These are phyloP conservation scores for Trichoderma afroharzianum DNA, from an alignment of 2,329 filamentous ascomycete genomes.

Conservation along the genomic window DNA sequence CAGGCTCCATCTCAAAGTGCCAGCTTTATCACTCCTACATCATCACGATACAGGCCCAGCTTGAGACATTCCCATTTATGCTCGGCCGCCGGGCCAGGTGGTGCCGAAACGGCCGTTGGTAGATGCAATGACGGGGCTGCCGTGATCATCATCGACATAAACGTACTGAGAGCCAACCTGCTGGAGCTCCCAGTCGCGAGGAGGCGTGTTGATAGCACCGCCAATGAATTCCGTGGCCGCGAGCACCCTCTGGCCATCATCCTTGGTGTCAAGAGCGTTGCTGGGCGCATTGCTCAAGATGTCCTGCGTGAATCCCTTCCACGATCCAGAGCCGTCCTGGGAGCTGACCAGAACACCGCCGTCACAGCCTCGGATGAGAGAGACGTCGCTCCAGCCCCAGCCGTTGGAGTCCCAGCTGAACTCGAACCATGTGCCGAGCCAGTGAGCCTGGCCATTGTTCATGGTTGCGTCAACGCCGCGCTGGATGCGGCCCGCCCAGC, in stretches of 20 bases:
- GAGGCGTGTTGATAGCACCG: conserved; percentile 22
- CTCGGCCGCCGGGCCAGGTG: neutral
- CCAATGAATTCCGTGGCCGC: conserved; percentile 24
- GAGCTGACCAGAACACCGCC: conserved; percentile 24
- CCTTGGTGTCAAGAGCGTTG: conserved; percentile 8
- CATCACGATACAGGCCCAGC: too few relatives aligned
- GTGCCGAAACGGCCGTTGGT: conserved; percentile 18
- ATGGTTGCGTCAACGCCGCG: conserved; percentile 26
- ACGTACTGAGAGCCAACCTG: conserved; percentile 24
- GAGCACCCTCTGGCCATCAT: conserved; percentile 24
- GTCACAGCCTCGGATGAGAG: conserved; percentile 30
- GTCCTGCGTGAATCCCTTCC: conserved; percentile 26
- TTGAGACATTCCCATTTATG: too few relatives aligned
- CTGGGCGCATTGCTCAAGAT: conserved; percentile 25
- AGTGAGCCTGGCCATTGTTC: conserved; percentile 25
- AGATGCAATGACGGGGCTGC: conserved; percentile 26
- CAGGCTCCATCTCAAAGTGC: neutral
- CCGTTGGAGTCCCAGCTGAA: conserved; percentile 24
- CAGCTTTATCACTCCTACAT: too few relatives aligned
- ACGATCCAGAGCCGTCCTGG: conserved; percentile 22
- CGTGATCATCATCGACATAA: conserved; percentile 27
- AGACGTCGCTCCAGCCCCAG: conserved; percentile 26
- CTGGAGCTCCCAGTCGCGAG: conserved; percentile 24
- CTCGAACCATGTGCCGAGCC: conserved; percentile 28
- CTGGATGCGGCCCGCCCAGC: conserved; percentile 26